Conservation (phyloP, 2,329 filamentous ascomycete genomes). For the Ceratocystis diversiconidia region DNA sequence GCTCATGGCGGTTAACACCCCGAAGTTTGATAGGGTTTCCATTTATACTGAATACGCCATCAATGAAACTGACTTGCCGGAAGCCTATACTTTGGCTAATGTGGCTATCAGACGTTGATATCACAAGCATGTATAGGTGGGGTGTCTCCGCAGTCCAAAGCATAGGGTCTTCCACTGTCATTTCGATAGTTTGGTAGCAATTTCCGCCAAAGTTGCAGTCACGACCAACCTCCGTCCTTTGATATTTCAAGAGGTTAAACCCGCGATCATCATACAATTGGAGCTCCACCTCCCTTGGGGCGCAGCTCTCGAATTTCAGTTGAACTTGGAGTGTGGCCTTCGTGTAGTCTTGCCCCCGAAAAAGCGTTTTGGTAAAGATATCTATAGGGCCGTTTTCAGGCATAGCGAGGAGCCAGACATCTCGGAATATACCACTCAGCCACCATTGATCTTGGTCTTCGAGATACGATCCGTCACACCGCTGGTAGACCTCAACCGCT, state of each 20-base stretch:
- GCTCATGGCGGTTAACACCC: conserved; percentile 58
- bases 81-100: conserved; percentile 43
- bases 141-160: conserved; percentile 61
- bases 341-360: conserved; percentile 27
- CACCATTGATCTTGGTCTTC: conserved; percentile 62
- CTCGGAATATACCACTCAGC: conserved; percentile 53
- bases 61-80: conserved; percentile 44
- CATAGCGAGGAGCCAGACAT: conserved; percentile 52
- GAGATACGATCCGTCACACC: conserved; percentile 57
- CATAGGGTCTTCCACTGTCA: conserved; percentile 35
- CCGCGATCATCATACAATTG: not conserved
- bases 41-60: conserved; percentile 50
- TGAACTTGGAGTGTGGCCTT: conserved; percentile 26
- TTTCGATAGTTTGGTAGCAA: conserved; percentile 31
- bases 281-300: not conserved
- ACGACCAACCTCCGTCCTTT: not conserved
- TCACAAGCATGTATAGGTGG: conserved; percentile 37
- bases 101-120: conserved; percentile 25
- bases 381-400: conserved; percentile 41
- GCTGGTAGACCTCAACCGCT: conserved; percentile 56
- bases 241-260: not conserved
- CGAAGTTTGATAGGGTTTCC: conserved; percentile 49
- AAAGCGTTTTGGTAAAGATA: conserved; percentile 40
- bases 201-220: conserved; percentile 22
- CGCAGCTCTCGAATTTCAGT: not conserved